Evolutionary conservation across 257 asterid species (phyloP).

Genomic region (Ophiorrhiza pumila): DNA sequence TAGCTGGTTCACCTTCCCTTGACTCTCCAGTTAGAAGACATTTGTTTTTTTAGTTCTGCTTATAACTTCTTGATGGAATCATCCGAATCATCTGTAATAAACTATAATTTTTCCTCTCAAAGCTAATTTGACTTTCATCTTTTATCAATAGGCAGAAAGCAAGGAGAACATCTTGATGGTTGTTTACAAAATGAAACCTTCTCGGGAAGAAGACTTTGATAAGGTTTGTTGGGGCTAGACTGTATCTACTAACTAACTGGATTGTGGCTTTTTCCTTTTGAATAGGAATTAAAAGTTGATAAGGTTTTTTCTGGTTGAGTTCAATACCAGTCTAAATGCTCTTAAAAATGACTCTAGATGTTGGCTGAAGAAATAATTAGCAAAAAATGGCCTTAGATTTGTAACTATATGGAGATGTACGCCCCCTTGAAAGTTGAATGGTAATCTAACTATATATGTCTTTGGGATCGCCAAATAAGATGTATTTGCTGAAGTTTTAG

Average conservation of each 20-base stretch:
- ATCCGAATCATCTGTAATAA: background rate
- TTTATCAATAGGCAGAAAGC: slow-evolving; percentile 48
- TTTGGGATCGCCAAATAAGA: background rate
- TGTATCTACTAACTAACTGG: background rate
- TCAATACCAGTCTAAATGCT: background rate
- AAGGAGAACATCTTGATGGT: slow-evolving; percentile 47
- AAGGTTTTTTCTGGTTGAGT: background rate
- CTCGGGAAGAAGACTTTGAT: slow-evolving; percentile 95
- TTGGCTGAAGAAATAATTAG: background rate
- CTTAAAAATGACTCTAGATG: background rate
- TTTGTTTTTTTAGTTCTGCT: background rate
- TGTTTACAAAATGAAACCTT: slow-evolving; percentile 91
- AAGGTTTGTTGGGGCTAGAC: slow-evolving; percentile 44
- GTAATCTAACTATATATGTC: background rate
- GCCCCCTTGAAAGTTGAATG: background rate
- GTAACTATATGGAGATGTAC: background rate
- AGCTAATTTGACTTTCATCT: slow-evolving; percentile 18
- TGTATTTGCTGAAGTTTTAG: background rate
- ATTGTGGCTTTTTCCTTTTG: background rate
- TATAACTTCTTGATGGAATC: background rate
- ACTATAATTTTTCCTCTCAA: background rate
- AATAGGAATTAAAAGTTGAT: background rate
- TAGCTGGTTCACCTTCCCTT: background rate
- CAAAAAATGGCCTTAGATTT: background rate
- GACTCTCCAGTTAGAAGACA: background rate